Percentiles rank a stretch among this genome's conserved stretches.
These are phyloP conservation scores for Auricularia cornea DNA, from an alignment of 768 basidiomycete species.

Conservation along the genomic window DNA sequence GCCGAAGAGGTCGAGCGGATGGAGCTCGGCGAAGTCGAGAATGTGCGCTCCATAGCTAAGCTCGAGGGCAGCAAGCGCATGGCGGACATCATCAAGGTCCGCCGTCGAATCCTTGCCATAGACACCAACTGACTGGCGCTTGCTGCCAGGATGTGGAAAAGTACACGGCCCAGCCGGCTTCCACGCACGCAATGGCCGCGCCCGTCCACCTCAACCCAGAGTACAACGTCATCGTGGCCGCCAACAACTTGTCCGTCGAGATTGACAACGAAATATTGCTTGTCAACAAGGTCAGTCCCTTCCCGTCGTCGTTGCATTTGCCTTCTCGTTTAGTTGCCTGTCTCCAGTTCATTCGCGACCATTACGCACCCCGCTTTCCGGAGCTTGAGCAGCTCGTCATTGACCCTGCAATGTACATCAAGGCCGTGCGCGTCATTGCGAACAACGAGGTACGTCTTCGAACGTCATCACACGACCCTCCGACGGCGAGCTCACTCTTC, in stretches of 20 bases:
- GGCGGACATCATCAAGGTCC: conserved; percentile 75
- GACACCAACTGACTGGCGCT: neutral
- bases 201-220: conserved; percentile 88
- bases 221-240: conserved; percentile 92
- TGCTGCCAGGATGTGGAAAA: conserved; percentile 76
- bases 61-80: conserved; percentile 82
- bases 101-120: conserved; percentile 8
- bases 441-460: conserved; percentile 65
- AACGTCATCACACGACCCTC: neutral
- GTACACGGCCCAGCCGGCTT: conserved; percentile 71
- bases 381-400: conserved; percentile 93
- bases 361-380: conserved; percentile 91
- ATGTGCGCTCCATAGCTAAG: conserved; percentile 83
- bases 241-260: conserved; percentile 96
- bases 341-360: conserved; percentile 88
- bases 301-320: neutral
- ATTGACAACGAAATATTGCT: conserved; percentile 96
- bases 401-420: conserved; percentile 87
- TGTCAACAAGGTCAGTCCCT: conserved; percentile 75
- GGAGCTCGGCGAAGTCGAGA: conserved; percentile 78
- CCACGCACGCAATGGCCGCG: conserved; percentile 66
- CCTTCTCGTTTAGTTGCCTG: neutral
- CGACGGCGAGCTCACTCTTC: conserved; percentile 4
- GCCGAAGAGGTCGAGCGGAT: conserved; percentile 90
- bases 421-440: conserved; percentile 78